Evolutionary conservation across 768 basidiomycete genomes (phyloP).

Genomic region (Mycena rosella): DNA sequence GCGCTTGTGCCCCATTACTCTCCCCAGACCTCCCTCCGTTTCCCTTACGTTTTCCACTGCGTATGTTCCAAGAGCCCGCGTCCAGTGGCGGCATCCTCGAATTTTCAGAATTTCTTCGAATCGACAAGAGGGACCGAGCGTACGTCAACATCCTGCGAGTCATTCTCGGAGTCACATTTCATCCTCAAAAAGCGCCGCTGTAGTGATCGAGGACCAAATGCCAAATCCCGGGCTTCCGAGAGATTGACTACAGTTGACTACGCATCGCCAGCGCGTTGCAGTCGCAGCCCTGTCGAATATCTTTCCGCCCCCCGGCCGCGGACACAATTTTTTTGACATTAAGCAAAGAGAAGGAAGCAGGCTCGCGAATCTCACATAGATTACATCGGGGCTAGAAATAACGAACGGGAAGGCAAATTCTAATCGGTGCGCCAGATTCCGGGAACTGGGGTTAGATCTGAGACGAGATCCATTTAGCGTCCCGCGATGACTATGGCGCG

Average conservation of each 20-base stretch:
- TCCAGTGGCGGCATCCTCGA: background rate
- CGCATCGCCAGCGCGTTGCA: slow-evolving; percentile 22
- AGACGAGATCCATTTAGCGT: background rate
- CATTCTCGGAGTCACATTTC: slow-evolving; percentile 10
- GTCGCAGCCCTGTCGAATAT: slow-evolving; percentile 17
- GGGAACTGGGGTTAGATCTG: slow-evolving; percentile 21
- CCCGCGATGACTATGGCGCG: slow-evolving; percentile 18
- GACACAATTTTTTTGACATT: slow-evolving; percentile 11
- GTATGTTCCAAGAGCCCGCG: slow-evolving; percentile 7
- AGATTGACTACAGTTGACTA: too few species aligned
- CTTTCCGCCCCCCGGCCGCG: slow-evolving; percentile 17
- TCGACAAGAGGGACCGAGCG: slow-evolving; percentile 1
- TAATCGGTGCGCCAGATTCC: slow-evolving; percentile 27
- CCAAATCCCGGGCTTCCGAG: too few species aligned
- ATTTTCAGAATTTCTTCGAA: slow-evolving; percentile 6
- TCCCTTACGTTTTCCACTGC: slow-evolving; percentile 26
- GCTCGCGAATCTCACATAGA: slow-evolving; percentile 13
- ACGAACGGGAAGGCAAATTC: slow-evolving; percentile 29
- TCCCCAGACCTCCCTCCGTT: slow-evolving; percentile 19
- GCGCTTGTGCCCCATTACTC: slow-evolving; percentile 17
- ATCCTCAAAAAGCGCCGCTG: slow-evolving; percentile 20
- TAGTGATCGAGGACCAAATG: slow-evolving; percentile 20
- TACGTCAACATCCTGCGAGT: background rate
- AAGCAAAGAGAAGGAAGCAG: background rate
- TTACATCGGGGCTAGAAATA: slow-evolving; percentile 5